These are phyloP conservation scores for Tanozyma kutaoensis DNA, from an alignment of 805 yeast species.

Conservation along the genomic window DNA sequence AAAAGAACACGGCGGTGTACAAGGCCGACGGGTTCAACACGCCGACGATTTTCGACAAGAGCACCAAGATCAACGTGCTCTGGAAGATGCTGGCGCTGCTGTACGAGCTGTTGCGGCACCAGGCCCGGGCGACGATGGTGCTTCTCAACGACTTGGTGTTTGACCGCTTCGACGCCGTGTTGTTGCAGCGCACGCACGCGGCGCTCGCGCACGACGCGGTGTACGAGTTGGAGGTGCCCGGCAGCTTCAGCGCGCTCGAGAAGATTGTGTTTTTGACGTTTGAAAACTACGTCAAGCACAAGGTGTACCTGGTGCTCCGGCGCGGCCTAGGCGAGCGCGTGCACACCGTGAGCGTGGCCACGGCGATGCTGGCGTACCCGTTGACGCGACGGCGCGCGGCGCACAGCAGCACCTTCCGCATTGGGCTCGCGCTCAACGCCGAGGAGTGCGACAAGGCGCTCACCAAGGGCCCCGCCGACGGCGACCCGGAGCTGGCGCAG, in stretches of 20 bases:
- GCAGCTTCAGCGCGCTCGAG: conserved; percentile 52
- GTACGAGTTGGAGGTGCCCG: conserved; percentile 37
- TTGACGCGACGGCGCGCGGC: conserved; percentile 42
- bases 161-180: conserved; percentile 73
- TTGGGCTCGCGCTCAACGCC: conserved; percentile 62
- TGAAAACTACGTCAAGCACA: conserved; percentile 52
- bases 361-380: conserved; percentile 16
- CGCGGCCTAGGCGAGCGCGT: conserved; percentile 45
- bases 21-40: conserved; percentile 47
- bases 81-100: conserved; percentile 70
- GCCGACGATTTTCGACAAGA: conserved; percentile 68
- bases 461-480: conserved; percentile 70
- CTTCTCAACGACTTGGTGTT: conserved; percentile 66
- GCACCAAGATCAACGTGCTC: conserved; percentile 62
- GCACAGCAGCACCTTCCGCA: conserved; percentile 12
- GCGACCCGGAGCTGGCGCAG: conserved; percentile 37
- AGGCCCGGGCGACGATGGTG: conserved; percentile 54
- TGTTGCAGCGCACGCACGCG: conserved; percentile 44
- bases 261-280: conserved; percentile 59
- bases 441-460: conserved; percentile 69
- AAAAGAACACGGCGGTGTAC: conserved; percentile 26
- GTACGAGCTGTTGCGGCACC: conserved; percentile 44
- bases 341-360: conserved; percentile 15
- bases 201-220: conserved; percentile 55
- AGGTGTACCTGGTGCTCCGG: conserved; percentile 41